Base-by-base conservation (phyloP, 306 rosid genomes). In the Alnus glutinosa region DNA sequence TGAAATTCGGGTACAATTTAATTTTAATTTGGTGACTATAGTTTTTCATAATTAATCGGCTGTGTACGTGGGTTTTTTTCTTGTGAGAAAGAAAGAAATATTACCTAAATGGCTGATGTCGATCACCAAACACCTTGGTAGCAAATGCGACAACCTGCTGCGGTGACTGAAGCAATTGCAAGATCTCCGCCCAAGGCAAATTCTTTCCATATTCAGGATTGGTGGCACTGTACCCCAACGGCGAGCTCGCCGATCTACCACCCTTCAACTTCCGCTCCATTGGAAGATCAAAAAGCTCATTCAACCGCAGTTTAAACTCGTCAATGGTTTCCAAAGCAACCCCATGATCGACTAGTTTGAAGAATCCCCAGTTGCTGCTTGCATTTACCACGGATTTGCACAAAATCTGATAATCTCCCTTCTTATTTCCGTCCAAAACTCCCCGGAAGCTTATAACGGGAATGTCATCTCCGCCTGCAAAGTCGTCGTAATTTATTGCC, bases 41-140 rank as follows among this genome's bases (percentile, higher is more conserved):
- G 28, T 23, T 23, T 23, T 23, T 23, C 28, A 23, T 23, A 23
- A 23, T 23, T 23, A 23, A 23, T 23, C 28, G 28, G 28, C 28
- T 23, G 28, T 0, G n/a, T n/a, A n/a, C n/a, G 28, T 23, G 28
- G 28, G 28, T 23, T 23, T 23, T 23, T 23, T 23, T 23, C 28
- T 23, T 0, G 0, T 23, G 28, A 23, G 28, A 23, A 23, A 23
- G 28, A 23, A 23, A 23, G 34, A 44, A 69, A 44, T 10, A 42
- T 42, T 69, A 69, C 73, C 54, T 69, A 44, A 68, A 69, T 69
- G 73, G 9, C 1, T 69, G 73, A 9, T 69, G 73, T 42, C 18
- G 52, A 69, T 69, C 54, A 69, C 73, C 73, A 69, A 69, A 44
- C 30, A 68, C 52, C 73, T 68, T 68, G 18, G 51, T 18, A 14